Evolutionary conservation across 2,329 filamentous ascomycete species (phyloP).

Genomic region (Penicillium italicum): DNA sequence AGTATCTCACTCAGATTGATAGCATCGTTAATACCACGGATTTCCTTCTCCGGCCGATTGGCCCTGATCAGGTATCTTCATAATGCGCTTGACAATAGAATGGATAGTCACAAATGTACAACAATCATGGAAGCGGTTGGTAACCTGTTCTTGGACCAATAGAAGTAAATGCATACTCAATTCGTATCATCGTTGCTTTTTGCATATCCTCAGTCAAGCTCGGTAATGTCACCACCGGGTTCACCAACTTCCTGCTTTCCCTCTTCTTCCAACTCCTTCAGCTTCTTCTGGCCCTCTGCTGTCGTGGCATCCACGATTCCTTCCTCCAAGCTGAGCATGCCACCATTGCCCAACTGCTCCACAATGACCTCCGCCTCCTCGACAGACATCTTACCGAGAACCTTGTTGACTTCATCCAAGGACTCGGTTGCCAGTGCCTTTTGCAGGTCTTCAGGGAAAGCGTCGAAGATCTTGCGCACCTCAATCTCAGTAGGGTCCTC

Average conservation of each 20-base stretch:
- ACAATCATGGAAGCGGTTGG: background rate
- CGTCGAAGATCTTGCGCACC: constrained; percentile 73
- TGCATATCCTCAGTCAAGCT: constrained; percentile 29
- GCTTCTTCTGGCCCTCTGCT: constrained; percentile 72
- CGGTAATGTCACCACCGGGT: constrained; percentile 49
- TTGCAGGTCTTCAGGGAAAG: constrained; percentile 76
- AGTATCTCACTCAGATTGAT: constrained; percentile 23
- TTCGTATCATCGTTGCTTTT: constrained; percentile 1
- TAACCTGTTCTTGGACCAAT: background rate
- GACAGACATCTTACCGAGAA: constrained; percentile 82
- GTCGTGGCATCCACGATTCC: constrained; percentile 95
- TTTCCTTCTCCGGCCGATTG: background rate
- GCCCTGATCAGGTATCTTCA: background rate
- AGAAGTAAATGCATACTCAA: constrained; percentile 7
- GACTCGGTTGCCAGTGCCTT: constrained; percentile 82
- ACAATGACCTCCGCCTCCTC: constrained; percentile 84
- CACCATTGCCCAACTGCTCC: constrained; percentile 73
- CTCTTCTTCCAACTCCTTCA: constrained; percentile 69
- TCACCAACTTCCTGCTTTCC: constrained; percentile 46
- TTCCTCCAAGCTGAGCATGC: constrained; percentile 85
- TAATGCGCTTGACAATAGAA: background rate
- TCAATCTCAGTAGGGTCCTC: constrained; percentile 60
- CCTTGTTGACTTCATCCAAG: constrained; percentile 82
- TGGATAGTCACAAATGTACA: background rate
- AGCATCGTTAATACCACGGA: constrained; percentile 26